These are phyloP conservation scores for Myriosclerotinia curreyana DNA, from an alignment of 2,329 filamentous ascomycete species.

Conservation along the genomic window DNA sequence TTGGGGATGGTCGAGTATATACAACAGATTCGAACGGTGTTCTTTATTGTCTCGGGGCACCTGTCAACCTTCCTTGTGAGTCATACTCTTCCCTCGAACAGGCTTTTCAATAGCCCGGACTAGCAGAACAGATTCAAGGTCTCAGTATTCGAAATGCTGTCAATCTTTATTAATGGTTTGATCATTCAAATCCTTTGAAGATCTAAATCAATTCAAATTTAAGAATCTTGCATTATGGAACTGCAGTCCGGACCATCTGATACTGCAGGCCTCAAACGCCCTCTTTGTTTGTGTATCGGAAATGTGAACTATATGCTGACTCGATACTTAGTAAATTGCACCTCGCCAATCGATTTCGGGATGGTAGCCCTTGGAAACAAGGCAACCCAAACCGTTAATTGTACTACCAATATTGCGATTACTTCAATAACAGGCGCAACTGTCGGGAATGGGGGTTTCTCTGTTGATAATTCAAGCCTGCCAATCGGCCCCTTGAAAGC, in stretches of 20 bases:
- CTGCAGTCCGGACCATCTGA: too few relatives aligned
- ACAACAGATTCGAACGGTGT: constrained; percentile 33
- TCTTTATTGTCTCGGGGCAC: constrained; percentile 38
- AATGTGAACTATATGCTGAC: neutral
- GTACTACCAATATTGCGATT: constrained; percentile 40
- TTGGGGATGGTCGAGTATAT: constrained; percentile 41
- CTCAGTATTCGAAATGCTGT: too few relatives aligned
- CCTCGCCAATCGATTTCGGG: constrained; percentile 40
- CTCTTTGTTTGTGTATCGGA: neutral
- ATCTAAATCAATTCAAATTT: too few relatives aligned
- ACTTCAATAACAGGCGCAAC: constrained; percentile 38
- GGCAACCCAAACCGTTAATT: constrained; percentile 33
- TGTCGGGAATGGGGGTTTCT: constrained; percentile 37
- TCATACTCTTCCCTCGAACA: neutral
- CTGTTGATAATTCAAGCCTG: constrained; percentile 37
- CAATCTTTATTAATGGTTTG: too few relatives aligned
- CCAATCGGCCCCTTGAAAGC: constrained; percentile 37
- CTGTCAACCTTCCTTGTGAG: constrained; percentile 39
- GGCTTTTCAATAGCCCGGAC: too few relatives aligned
- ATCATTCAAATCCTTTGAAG: too few relatives aligned
- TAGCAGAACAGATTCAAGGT: too few relatives aligned
- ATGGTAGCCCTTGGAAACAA: constrained; percentile 36
- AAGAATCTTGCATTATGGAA: too few relatives aligned
- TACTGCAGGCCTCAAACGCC: neutral
- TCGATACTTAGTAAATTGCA: constrained; percentile 36